A percentile compares a stretch with the other conserved stretches of the same genome.
These are phyloP conservation scores for Oxyria digyna DNA, from an alignment of 148 eudicot genomes.

Conservation along the genomic window DNA sequence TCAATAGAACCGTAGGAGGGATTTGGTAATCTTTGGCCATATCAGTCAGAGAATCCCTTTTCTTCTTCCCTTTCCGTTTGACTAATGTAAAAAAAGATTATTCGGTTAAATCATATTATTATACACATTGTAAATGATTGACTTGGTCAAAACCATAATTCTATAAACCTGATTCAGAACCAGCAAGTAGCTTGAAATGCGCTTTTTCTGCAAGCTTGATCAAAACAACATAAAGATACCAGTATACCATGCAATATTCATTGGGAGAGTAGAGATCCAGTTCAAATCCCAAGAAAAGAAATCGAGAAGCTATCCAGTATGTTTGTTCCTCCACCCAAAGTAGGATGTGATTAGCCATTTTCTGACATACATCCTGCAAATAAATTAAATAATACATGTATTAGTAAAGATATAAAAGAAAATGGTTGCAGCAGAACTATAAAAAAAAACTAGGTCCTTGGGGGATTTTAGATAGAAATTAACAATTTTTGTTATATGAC, in stretches of 20 bases:
- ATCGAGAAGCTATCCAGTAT: conserved; percentile 88
- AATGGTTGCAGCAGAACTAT: too few relatives aligned
- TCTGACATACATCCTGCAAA: conserved; percentile 42
- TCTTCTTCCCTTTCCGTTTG: conserved; percentile 80
- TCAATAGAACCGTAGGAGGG: conserved; percentile 62
- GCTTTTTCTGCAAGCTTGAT: conserved; percentile 91
- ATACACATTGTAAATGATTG: background rate
- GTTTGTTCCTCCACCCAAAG: conserved; percentile 95
- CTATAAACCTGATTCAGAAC: conserved; percentile 40
- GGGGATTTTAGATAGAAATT: too few relatives aligned
- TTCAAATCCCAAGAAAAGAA: conserved; percentile 81
- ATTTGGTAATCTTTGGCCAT: conserved; percentile 48
- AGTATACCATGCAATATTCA: conserved; percentile 98
- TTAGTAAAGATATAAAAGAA: too few relatives aligned
- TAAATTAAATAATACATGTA: background rate
- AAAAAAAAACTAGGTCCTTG: too few relatives aligned
- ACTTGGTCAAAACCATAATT: background rate
- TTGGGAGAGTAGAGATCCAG: conserved; percentile 68
- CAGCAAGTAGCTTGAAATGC: conserved; percentile 54
- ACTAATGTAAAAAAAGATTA: conserved; percentile 24
- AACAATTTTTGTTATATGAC: too few relatives aligned
- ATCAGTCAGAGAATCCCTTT: conserved; percentile 61
- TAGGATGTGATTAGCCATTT: conserved; percentile 61
- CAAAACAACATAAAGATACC: conserved; percentile 74
- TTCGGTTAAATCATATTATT: too few relatives aligned